These are phyloP conservation scores for Cyberlindnera galapagoensis DNA, from an alignment of 805 yeast species.

Conservation along the genomic window DNA sequence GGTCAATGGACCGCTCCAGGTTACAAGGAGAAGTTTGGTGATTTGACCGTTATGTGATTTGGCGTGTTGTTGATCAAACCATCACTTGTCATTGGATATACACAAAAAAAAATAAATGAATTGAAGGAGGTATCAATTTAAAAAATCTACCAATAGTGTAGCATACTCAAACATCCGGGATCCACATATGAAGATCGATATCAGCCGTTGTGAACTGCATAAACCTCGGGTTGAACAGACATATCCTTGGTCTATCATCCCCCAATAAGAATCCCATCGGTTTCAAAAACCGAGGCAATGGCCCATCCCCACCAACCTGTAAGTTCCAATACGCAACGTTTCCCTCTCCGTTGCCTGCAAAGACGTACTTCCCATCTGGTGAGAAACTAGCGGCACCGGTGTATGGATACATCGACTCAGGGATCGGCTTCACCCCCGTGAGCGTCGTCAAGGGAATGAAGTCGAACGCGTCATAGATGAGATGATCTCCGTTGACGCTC, in stretches of 20 bases:
- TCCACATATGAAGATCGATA: conserved; percentile 18
- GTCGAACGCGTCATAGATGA: conserved; percentile 63
- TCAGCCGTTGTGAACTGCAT: conserved; percentile 22
- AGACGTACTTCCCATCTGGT: conserved; percentile 59
- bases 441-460: conserved; percentile 45
- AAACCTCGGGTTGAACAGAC: conserved; percentile 35
- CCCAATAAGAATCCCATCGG: conserved; percentile 16
- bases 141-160: too few species aligned
- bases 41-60: conserved; percentile 77
- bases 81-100: too few species aligned
- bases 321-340: conserved; percentile 39
- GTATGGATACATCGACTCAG: conserved; percentile 37
- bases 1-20: conserved; percentile 99
- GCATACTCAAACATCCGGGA: conserved; percentile 16
- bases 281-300: conserved; percentile 22
- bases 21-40: conserved; percentile 97
- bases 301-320: conserved; percentile 32
- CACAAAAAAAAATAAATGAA: too few species aligned
- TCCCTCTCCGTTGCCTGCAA: conserved; percentile 55
- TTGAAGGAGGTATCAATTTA: too few species aligned
- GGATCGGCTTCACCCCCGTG: conserved; percentile 42
- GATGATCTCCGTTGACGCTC: conserved; percentile 49
- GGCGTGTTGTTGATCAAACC: background rate
- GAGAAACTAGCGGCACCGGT: conserved; percentile 54
- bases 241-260: conserved; percentile 32